These are phyloP conservation scores for Phytophthora pseudosyringae DNA, from an alignment of 352 stramenopile species.

Conservation along the genomic window DNA sequence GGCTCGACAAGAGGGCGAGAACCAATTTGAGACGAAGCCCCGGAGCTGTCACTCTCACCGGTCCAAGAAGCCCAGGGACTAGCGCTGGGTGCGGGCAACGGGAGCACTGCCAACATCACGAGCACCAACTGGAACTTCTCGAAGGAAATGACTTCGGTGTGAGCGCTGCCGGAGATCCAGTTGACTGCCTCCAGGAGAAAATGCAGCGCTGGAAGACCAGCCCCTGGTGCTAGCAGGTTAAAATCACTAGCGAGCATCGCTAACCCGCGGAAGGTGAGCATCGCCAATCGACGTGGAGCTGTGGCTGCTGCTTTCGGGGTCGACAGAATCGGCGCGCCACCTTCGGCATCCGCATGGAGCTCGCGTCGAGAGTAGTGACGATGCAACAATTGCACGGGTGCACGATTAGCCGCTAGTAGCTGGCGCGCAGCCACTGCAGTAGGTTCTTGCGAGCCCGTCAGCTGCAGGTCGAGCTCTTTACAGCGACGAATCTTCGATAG, in stretches of 20 bases:
- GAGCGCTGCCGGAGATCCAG: conserved; percentile 69
- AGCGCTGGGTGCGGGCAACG: conserved; percentile 19
- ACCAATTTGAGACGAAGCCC: conserved; percentile 2
- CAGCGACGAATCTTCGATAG: conserved; percentile 55
- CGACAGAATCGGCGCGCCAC: conserved; percentile 18
- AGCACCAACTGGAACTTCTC: conserved; percentile 70
- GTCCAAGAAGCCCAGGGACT: conserved; percentile 21
- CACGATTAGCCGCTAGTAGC: conserved; percentile 45
- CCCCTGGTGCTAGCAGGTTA: conserved; percentile 34
- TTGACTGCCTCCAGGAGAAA: conserved; percentile 68
- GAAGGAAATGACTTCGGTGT: conserved; percentile 72
- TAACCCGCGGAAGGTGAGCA: conserved; percentile 63
- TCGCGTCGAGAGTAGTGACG: conserved; percentile 56
- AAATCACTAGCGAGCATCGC: conserved; percentile 60
- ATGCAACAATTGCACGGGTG: conserved; percentile 54
- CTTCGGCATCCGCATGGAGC: conserved; percentile 16
- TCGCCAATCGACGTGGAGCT: conserved; percentile 44
- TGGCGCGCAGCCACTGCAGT: conserved; percentile 30
- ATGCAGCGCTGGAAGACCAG: conserved; percentile 44
- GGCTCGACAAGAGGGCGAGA: conserved; percentile 24
- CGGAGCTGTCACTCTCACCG: conserved; percentile 8
- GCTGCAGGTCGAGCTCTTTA: conserved; percentile 61
- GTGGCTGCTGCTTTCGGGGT: conserved; percentile 31
- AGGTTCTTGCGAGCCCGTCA: conserved; percentile 18
- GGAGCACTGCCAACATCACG: conserved; percentile 40